Evolutionary conservation across 345 rosid species (phyloP), one percentile per base, ranked within the genome.

Genomic region (Eucalyptus tenuipes): DNA sequence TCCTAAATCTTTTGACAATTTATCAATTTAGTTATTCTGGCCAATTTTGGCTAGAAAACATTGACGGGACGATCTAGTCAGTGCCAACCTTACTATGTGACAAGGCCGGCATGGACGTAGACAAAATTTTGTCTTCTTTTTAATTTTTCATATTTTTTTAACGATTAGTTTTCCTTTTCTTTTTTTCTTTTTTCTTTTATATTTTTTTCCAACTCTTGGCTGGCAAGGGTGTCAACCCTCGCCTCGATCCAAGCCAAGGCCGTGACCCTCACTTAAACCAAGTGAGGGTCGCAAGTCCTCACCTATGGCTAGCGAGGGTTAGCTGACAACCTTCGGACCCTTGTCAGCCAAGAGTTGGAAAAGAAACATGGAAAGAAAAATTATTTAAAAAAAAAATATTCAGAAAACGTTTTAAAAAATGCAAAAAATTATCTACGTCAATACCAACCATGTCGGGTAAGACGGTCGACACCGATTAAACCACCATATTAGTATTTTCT

Each of bases 1-100:
- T 24, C 7, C 13, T 55, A 55, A 55, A 55, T 10, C 5, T 24
- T 24, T 55, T 55, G 29, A 55, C 1, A 1, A 55, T 24, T 55
- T 24, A 29, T 25, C 3, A 22, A 24, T 25, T 55, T 55, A 22
- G 3, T 55, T 1, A 55, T 55, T 24, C 6, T 0, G 1, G 1
- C 13, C 13, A 55, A 10, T 55, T 55, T 22, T 55, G 1, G 10
- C 12, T 55, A 10, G 6, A 55, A 24, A 55, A 55, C 13, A 25
- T 3, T 55, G 1, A 24, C 6, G 2, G 9, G 13, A 55, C 3
- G 0, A 55, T 55, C 13, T 0, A 10, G 13, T 22, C 1, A 55
- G 0, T 55, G 29, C 61, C 61, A 55, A 55, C 4, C 3, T 5
- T 52, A 52, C 25, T 52, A 52, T 52, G 57, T 52, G 57, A 52